Base-by-base conservation (phyloP, 768 basidiomycete genomes). In the Lyophyllum decastes region DNA sequence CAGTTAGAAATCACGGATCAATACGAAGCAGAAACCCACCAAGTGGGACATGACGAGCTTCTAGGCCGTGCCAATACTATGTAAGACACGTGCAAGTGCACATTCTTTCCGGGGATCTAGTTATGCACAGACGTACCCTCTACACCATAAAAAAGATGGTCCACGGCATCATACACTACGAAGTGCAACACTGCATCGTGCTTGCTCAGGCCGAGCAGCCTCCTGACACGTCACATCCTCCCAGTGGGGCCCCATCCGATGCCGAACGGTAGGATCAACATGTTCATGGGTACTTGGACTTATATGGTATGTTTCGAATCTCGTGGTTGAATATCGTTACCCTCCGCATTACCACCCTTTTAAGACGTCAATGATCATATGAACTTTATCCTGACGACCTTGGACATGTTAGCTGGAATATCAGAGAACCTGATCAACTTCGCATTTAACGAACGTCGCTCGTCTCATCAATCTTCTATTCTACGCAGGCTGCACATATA, bases 341-440 rank as follows among this genome's bases (percentile, higher is more conserved):
- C 9, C 41, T 53, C 59, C n/a, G 17, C 45, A 14, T 21, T 54
- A 19, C 21, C 21, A 24, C 33, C 41, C 34, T 45, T 48, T 10
- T 49, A 87, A 38, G 85, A 90, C 66, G 87, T 90, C 4, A 76
- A 78, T 55, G 89, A 90, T 64, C 87, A 89, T 67, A 83, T 89
- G 71, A 87, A 89, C 57, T 87, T 84, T 64, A 82, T 84, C 12
- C 69, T 90, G 48, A 73, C 78, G 8, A 86, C 81, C 58, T 66
- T 90, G 52, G 88, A 90, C 60, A 86, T 88, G 80, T 88, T 88
- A 61, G 76, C 82, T 8, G 82, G 77, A 8, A 81, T 88, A 46
- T 76, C 83, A 17, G 86, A 89, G 67, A 89, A 88, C 61, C 65
- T 88, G 56, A 86, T 89, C 59, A 80, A 84, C 55, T 89, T 84